phyloP scores from a whole-genome alignment of 192 early-diverging fungal genomes.

The Obelidium mucronatum region DNA sequence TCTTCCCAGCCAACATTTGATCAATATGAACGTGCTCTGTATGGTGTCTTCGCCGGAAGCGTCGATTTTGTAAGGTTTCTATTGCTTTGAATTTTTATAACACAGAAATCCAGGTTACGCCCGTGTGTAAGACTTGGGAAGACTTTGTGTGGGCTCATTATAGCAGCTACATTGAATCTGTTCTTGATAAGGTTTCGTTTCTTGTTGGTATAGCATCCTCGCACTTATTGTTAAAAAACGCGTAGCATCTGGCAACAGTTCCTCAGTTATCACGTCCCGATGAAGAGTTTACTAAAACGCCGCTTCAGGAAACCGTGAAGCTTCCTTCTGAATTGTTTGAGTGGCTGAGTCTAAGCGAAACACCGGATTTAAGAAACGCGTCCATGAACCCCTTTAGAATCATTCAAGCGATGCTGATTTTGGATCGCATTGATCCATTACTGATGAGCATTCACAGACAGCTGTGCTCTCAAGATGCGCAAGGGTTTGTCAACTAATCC shows the following conservation, averaged over 20 bases:
- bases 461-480: conserved; percentile 13
- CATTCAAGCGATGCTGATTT: conserved; percentile 60
- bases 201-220: not conserved
- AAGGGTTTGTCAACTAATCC: conserved; percentile 2
- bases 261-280: conserved; percentile 13
- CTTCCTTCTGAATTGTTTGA: conserved; percentile 42
- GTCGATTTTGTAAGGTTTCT: conserved; percentile 65
- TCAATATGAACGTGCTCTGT: conserved; percentile 79
- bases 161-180: conserved; percentile 71
- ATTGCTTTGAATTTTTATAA: not conserved
- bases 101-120: conserved; percentile 55
- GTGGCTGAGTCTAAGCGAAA: conserved; percentile 33
- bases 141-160: conserved; percentile 87
- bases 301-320: conserved; percentile 20
- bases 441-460: conserved; percentile 44
- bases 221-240: not conserved
- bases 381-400: conserved; percentile 53
- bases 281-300: conserved; percentile 9
- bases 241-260: conserved; percentile 31
- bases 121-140: conserved; percentile 86
- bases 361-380: conserved; percentile 36
- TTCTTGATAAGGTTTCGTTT: conserved; percentile 57
- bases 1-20: conserved; percentile 51
- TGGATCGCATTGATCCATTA: conserved; percentile 48
- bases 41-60: conserved; percentile 77